A percentile compares a stretch with the other conserved stretches of the same genome.
These are phyloP conservation scores for Xerophyta viscosa DNA, from an alignment of 106 monocot species.

Conservation along the genomic window DNA sequence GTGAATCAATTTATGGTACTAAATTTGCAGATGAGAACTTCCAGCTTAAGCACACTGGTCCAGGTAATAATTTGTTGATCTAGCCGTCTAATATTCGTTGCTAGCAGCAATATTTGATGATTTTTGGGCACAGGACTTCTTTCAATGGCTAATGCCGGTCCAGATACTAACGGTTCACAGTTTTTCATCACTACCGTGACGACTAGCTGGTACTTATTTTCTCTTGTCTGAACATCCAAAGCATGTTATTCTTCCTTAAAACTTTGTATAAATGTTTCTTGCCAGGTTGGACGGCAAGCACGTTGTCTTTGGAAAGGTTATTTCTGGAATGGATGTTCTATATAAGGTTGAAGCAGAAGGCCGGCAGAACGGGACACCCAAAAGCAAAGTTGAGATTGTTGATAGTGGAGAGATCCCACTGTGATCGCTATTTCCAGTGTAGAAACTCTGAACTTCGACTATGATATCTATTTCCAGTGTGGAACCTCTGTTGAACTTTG, in stretches of 20 bases:
- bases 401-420: slow-evolving; percentile 85
- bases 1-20: slow-evolving; percentile 75
- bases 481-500: too few species aligned
- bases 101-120: too few species aligned
- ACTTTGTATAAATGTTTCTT: neutral
- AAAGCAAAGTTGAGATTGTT: slow-evolving; percentile 71
- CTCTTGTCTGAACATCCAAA: neutral
- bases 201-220: slow-evolving; percentile 65
- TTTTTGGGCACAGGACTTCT: slow-evolving; percentile 62
- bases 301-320: slow-evolving; percentile 90
- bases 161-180: slow-evolving; percentile 77
- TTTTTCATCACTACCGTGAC: slow-evolving; percentile 96
- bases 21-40: slow-evolving; percentile 96
- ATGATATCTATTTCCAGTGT: too few species aligned
- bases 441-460: neutral
- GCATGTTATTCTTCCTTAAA: neutral
- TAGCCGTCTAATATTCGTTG: neutral
- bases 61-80: slow-evolving; percentile 24
- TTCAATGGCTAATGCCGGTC: slow-evolving; percentile 94
- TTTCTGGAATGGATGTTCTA: slow-evolving; percentile 95
- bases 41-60: slow-evolving; percentile 84
- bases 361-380: slow-evolving; percentile 66
- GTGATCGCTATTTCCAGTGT: slow-evolving; percentile 8
- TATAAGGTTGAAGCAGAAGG: slow-evolving; percentile 98
- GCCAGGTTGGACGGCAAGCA: slow-evolving; percentile 92